Percentiles rank a stretch among this genome's conserved stretches.
Conservation (phyloP, 257 asterid genomes). For the Penstemon eatonii region DNA sequence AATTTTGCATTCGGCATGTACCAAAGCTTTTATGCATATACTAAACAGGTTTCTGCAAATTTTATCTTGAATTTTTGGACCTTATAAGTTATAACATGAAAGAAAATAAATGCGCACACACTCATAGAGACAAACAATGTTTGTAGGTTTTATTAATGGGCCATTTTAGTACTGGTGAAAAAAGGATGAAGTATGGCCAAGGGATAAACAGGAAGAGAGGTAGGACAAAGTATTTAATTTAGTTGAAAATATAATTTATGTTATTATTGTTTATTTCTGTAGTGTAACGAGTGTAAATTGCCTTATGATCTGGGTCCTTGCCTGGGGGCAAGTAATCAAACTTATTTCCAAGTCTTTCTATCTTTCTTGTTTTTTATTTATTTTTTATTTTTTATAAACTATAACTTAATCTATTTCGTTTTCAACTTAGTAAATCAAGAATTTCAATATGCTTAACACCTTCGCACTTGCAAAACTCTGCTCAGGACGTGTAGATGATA, state of each 20-base stretch:
- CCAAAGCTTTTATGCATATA: neutral
- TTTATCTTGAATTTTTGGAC: constrained; percentile 3
- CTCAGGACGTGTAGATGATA: neutral
- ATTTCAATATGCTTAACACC: neutral
- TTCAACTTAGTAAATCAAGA: neutral
- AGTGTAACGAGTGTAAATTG: no score
- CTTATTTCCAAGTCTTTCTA: no score
- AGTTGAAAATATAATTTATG: no score
- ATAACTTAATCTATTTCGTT: neutral
- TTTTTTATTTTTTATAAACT: neutral
- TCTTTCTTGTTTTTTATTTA: no score
- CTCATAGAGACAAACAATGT: neutral
- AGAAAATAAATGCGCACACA: neutral
- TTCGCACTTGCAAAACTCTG: no score
- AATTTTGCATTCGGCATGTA: neutral
- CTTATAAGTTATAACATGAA: neutral
- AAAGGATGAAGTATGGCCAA: neutral
- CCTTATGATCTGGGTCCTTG: no score
- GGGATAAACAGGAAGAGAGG: neutral
- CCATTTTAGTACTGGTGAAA: neutral
- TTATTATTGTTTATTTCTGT: no score
- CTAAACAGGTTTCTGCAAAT: neutral
- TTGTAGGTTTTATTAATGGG: neutral
- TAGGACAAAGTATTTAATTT: neutral
- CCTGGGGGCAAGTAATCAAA: no score